Evolutionary conservation across 2,329 filamentous ascomycete genomes (phyloP).

Genomic region (Lachnellula arida): DNA sequence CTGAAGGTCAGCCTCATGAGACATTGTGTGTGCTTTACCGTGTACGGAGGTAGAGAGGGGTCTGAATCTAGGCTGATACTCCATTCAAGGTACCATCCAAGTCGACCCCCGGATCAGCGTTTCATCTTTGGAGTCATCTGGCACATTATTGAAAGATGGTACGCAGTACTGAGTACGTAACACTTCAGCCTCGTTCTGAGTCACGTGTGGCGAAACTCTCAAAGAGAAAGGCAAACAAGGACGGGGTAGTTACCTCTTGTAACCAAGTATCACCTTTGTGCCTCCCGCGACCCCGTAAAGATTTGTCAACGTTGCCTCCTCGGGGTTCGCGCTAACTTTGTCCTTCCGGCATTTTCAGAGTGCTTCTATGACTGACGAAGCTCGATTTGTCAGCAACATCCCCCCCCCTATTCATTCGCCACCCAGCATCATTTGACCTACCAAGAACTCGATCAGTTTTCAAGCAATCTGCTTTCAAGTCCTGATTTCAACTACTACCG

Average conservation of each 20-base stretch:
- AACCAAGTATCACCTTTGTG: background rate
- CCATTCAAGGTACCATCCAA: background rate
- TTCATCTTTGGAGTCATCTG: constrained; percentile 7
- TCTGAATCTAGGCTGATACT: background rate
- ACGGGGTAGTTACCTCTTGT: background rate
- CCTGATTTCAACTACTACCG: background rate
- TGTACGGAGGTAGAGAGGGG: background rate
- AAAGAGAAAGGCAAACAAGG: background rate
- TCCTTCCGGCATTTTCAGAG: background rate
- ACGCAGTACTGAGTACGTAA: background rate
- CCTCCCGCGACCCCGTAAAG: background rate
- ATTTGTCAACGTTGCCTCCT: background rate
- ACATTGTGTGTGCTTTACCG: background rate
- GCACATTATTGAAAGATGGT: background rate
- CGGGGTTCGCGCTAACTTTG: background rate
- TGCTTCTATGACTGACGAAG: background rate
- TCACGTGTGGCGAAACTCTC: constrained; percentile 14
- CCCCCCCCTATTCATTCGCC: background rate
- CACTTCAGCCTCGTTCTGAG: constrained; percentile 1
- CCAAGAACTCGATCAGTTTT: background rate
- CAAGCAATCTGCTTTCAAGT: background rate
- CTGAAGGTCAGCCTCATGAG: constrained; percentile 7
- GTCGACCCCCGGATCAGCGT: background rate
- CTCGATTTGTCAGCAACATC: background rate
- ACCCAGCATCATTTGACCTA: background rate